Percentiles rank a stretch among this genome's conserved stretches.
Conservation (phyloP, 441 rosid species). For the Syzygium syzygioides region DNA sequence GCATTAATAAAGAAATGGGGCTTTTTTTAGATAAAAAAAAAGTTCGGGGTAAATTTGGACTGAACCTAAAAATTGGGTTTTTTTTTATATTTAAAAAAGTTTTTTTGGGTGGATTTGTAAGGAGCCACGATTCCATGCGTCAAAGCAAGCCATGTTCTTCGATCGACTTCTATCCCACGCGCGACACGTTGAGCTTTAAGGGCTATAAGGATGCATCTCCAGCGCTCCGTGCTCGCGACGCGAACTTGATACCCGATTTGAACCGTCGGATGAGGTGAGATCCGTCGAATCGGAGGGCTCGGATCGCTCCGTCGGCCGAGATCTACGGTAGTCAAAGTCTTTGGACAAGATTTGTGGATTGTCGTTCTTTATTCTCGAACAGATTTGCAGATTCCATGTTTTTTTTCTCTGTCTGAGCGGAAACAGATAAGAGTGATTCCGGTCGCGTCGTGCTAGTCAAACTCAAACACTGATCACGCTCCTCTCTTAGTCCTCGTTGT, state of each 20-base stretch:
- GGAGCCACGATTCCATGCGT: too few species aligned
- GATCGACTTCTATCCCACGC: background rate
- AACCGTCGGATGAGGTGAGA: background rate
- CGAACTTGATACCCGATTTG: background rate
- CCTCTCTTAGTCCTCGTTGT: background rate
- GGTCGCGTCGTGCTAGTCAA: background rate
- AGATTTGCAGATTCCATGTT: background rate
- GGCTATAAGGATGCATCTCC: background rate
- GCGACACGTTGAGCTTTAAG: too few species aligned
- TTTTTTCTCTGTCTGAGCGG: background rate
- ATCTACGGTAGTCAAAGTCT: background rate
- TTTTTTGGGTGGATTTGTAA: too few species aligned
- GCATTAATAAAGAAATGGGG: too few species aligned
- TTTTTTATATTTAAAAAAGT: too few species aligned
- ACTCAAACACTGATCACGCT: background rate
- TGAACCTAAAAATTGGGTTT: too few species aligned
- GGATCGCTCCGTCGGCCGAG: background rate
- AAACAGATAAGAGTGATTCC: background rate
- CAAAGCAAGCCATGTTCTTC: too few species aligned
- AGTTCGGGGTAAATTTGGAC: too few species aligned
- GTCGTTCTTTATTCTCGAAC: background rate
- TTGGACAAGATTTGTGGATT: background rate
- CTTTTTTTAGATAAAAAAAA: too few species aligned
- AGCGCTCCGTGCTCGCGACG: background rate
- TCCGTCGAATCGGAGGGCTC: background rate